Evolutionary conservation across 495 filamentous ascomycete species (phyloP).

Genomic region (Opeltia flavorubescens): DNA sequence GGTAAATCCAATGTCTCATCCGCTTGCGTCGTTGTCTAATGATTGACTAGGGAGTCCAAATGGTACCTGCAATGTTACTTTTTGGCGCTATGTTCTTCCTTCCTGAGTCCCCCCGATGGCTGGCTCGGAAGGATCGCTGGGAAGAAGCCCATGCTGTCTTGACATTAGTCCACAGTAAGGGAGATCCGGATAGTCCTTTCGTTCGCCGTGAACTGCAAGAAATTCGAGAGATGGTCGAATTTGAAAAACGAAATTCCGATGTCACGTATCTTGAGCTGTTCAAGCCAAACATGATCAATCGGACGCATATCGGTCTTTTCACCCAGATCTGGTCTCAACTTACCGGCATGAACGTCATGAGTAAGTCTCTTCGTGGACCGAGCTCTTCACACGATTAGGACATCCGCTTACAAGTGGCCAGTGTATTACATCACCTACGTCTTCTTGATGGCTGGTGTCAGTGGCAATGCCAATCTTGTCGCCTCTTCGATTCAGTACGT

Average conservation of each 20-base stretch:
- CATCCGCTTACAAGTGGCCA: constrained; percentile 27
- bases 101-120: constrained; percentile 62
- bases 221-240: constrained; percentile 47
- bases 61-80: constrained; percentile 52
- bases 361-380: constrained; percentile 15
- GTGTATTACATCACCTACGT: constrained; percentile 66
- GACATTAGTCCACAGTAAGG: constrained; percentile 49
- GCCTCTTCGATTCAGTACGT: constrained; percentile 62
- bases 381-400: no score
- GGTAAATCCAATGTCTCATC: constrained; percentile 12
- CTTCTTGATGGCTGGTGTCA: constrained; percentile 50
- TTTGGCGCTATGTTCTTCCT: constrained; percentile 55
- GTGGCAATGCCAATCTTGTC: constrained; percentile 46
- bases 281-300: constrained; percentile 49
- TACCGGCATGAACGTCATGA: constrained; percentile 67
- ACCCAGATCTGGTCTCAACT: constrained; percentile 69
- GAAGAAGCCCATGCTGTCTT: constrained; percentile 54
- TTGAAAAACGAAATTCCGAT: constrained; percentile 45
- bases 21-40: neutral
- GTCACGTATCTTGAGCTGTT: constrained; percentile 43
- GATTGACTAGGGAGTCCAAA: constrained; percentile 38
- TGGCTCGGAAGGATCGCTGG: constrained; percentile 60
- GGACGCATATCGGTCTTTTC: constrained; percentile 55
- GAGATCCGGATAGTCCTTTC: constrained; percentile 44
- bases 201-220: constrained; percentile 52